A percentile compares a stretch with the other conserved stretches of the same genome.
Conservation (phyloP, 768 basidiomycete species). For the Clitopilus hobsonii region DNA sequence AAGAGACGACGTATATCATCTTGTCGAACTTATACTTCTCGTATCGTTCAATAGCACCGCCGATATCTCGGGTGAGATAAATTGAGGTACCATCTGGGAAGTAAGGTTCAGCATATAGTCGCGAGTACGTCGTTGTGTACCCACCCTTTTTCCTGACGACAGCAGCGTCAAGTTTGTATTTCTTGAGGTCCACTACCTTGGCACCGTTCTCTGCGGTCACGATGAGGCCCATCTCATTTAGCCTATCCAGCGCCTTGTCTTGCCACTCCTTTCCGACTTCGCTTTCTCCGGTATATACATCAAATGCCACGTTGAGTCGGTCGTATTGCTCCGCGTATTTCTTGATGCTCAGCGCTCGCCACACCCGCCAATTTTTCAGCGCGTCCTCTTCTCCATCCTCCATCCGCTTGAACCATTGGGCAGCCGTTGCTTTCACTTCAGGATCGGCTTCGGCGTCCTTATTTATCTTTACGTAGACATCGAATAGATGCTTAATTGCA, state of each 20-base stretch:
- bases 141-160: conserved; percentile 82
- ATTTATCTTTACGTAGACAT: conserved; percentile 94
- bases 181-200: conserved; percentile 80
- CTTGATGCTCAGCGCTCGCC: conserved; percentile 87
- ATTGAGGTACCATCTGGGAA: conserved; percentile 83
- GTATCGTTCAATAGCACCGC: conserved; percentile 87
- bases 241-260: conserved; percentile 60
- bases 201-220: conserved; percentile 70
- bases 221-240: conserved; percentile 72
- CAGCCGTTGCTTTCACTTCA: conserved; percentile 69
- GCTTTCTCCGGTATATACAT: conserved; percentile 91
- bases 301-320: conserved; percentile 85
- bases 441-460: conserved; percentile 74
- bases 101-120: neutral
- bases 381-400: conserved; percentile 87
- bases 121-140: conserved; percentile 10
- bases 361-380: conserved; percentile 84
- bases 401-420: conserved; percentile 90
- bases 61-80: conserved; percentile 94
- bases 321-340: conserved; percentile 89
- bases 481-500: conserved; percentile 91
- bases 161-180: conserved; percentile 89
- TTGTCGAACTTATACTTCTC: conserved; percentile 83
- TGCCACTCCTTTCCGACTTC: conserved; percentile 70
- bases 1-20: conserved; percentile 92